A percentile compares a stretch with the other conserved stretches of the same genome.
Conservation (phyloP, 805 yeast species). For the Candida quercuum region DNA sequence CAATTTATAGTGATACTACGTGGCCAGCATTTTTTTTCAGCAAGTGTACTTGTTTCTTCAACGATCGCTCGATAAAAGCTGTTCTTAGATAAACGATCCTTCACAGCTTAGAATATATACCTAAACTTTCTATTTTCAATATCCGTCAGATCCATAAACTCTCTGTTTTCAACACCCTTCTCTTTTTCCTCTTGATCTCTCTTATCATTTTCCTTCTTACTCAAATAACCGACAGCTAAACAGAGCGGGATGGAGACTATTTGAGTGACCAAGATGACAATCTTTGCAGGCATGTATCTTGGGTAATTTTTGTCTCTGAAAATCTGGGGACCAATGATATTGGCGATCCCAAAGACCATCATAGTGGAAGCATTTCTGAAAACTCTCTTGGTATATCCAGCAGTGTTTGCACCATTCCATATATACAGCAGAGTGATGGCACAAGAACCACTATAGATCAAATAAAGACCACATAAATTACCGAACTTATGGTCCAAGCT, state of each 20-base stretch:
- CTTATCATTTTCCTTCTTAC: conserved; percentile 40
- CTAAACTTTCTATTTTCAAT: neutral
- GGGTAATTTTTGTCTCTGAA: conserved; percentile 47
- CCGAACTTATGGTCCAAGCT: conserved; percentile 33
- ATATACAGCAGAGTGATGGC: conserved; percentile 49
- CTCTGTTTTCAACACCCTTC: neutral
- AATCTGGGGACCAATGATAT: conserved; percentile 58
- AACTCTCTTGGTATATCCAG: conserved; percentile 53
- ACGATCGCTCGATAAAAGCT: no score
- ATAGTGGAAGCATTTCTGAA: conserved; percentile 45
- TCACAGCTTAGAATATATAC: neutral
- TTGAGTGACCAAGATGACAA: conserved; percentile 47
- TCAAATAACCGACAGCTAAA: conserved; percentile 34
- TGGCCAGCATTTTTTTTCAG: no score
- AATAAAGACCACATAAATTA: conserved; percentile 41
- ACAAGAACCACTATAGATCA: conserved; percentile 47
- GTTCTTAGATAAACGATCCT: no score
- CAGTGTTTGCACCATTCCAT: conserved; percentile 54
- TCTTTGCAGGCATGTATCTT: conserved; percentile 50
- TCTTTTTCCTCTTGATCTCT: conserved; percentile 30
- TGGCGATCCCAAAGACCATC: conserved; percentile 48
- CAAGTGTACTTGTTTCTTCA: no score
- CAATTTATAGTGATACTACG: no score
- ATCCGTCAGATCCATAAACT: conserved; percentile 1
- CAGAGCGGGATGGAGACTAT: conserved; percentile 37